phyloP scores from a whole-genome alignment of 352 stramenopile species.

The Pythium monospermum region DNA sequence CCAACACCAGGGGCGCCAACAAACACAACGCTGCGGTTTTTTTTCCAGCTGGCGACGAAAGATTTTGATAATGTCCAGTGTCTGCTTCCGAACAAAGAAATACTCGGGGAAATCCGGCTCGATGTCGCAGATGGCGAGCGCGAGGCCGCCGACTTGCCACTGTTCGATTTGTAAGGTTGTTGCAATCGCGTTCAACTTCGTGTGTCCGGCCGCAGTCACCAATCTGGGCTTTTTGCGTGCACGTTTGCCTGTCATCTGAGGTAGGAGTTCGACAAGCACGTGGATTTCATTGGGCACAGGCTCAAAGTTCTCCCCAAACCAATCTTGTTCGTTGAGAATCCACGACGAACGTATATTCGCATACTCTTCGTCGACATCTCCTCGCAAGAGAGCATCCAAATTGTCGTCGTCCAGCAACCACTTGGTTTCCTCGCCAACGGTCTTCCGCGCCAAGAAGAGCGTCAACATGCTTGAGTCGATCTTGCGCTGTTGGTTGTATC shows the following conservation, averaged over 20 bases:
- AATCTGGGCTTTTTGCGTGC: too few species aligned
- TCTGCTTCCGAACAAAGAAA: slow-evolving; percentile 31
- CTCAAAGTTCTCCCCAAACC: slow-evolving; percentile 9
- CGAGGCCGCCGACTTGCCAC: not conserved
- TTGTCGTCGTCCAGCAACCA: slow-evolving; percentile 6
- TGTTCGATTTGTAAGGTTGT: not conserved
- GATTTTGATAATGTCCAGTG: slow-evolving; percentile 26
- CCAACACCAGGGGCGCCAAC: slow-evolving; percentile 23
- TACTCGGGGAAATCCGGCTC: slow-evolving; percentile 29
- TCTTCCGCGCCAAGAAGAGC: slow-evolving; percentile 13
- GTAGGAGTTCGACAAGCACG: slow-evolving; percentile 10
- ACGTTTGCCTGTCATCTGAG: too few species aligned
- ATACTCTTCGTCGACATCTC: slow-evolving; percentile 5
- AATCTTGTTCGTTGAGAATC: slow-evolving; percentile 11
- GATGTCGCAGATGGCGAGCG: slow-evolving; percentile 14
- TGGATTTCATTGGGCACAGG: slow-evolving; percentile 10
- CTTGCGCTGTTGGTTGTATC: not conserved
- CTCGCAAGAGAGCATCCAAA: slow-evolving; percentile 8
- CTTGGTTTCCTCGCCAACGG: slow-evolving; percentile 3
- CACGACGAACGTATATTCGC: slow-evolving; percentile 10
- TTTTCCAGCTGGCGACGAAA: too few species aligned
- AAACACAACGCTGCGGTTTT: too few species aligned
- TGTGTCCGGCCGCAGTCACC: too few species aligned
- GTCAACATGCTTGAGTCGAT: slow-evolving; percentile 7
- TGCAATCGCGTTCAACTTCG: too few species aligned